These are phyloP conservation scores for Proliferodiscus dingleyae DNA, from an alignment of 2,329 filamentous ascomycete species.

Conservation along the genomic window DNA sequence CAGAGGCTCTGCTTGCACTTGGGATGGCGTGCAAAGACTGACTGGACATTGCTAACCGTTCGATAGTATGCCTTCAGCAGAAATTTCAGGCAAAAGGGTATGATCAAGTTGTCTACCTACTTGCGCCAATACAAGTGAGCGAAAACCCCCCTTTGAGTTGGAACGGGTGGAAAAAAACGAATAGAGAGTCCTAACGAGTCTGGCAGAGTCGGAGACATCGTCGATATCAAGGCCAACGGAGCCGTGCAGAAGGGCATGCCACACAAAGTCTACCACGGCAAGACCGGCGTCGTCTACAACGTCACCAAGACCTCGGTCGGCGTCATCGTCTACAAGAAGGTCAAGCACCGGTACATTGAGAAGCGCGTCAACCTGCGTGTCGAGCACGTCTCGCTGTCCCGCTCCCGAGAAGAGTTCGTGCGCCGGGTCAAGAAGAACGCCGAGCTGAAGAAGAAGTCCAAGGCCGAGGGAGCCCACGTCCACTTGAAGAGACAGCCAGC, in stretches of 20 bases:
- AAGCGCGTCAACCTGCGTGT: constrained; percentile 99
- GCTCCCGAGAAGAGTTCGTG: constrained; percentile 95
- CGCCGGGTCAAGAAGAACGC: constrained; percentile 96
- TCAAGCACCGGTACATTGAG: constrained; percentile 99
- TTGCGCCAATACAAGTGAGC: constrained; percentile 83
- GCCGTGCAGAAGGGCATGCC: constrained; percentile 80
- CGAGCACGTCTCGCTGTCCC: constrained; percentile 93
- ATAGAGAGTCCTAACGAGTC: constrained; percentile 42
- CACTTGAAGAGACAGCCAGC: constrained; percentile 88
- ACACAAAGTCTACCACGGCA: constrained; percentile 56
- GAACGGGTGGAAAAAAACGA: background rate
- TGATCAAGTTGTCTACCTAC: constrained; percentile 92
- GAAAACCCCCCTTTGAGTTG: constrained; percentile 3
- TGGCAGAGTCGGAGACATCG: constrained; percentile 87
- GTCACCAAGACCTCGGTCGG: constrained; percentile 97
- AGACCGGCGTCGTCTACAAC: constrained; percentile 98
- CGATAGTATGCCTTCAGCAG: constrained; percentile 83
- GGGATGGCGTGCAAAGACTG: constrained; percentile 5
- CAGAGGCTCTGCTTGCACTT: background rate
- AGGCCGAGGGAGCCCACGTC: constrained; percentile 79
- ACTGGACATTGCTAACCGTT: constrained; percentile 14
- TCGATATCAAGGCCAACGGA: constrained; percentile 98
- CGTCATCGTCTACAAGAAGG: constrained; percentile 99
- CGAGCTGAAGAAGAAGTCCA: constrained; percentile 85
- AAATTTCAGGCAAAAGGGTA: constrained; percentile 91